Percentiles rank a stretch among this genome's conserved stretches.
Conservation (phyloP, 192 early-diverging fungal genomes). For the Hyaloraphidium curvatum region DNA sequence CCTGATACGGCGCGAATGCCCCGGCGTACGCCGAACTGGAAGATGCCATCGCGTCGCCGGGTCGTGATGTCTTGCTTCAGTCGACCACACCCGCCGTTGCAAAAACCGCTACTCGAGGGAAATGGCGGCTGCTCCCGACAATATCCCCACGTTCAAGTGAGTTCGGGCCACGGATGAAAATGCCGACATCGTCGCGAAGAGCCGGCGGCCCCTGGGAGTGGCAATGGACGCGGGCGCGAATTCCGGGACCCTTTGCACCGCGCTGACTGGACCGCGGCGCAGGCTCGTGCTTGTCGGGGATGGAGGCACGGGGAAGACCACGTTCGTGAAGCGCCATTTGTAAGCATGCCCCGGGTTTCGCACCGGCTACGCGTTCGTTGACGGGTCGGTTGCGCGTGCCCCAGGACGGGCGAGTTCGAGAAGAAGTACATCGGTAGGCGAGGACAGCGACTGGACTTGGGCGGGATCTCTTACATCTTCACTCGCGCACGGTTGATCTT, state of each 20-base stretch:
- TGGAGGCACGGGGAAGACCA: conserved; percentile 59
- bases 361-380: too few species aligned
- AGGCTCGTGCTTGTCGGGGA: conserved; percentile 41
- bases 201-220: too few species aligned
- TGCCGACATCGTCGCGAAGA: too few species aligned
- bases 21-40: too few species aligned
- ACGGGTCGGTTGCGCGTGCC: too few species aligned
- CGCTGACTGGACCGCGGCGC: not conserved
- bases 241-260: too few species aligned
- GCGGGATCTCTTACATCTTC: not conserved
- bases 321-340: conserved; percentile 99
- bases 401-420: conserved; percentile 98
- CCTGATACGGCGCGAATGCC: not conserved
- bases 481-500: not conserved
- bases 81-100: too few species aligned
- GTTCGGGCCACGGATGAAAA: not conserved
- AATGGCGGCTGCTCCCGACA: not conserved
- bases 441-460: not conserved
- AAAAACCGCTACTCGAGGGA: not conserved
- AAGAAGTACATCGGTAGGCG: conserved; percentile 96
- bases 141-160: not conserved
- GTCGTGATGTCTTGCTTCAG: too few species aligned
- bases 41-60: too few species aligned
- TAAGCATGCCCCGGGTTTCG: too few species aligned
- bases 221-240: too few species aligned